Percentiles rank a stretch among this genome's conserved stretches.
phyloP scores from a whole-genome alignment of 805 yeast genomes.

The Kodamaea sagamina region DNA sequence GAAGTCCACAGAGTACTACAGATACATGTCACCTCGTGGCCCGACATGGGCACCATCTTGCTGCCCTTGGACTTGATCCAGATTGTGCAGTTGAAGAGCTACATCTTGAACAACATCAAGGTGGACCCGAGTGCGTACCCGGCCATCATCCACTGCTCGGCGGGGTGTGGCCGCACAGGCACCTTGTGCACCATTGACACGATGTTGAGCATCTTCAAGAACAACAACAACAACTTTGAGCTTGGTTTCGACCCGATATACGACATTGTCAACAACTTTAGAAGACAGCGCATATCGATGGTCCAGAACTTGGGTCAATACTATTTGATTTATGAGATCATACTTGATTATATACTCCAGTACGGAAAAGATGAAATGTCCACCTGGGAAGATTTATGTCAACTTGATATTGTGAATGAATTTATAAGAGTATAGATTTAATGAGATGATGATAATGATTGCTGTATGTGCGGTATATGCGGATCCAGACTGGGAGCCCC shows the following conservation, averaged over 20 bases:
- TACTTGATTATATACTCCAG: conserved; percentile 22
- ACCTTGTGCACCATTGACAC: conserved; percentile 51
- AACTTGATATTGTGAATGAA: conserved; percentile 15
- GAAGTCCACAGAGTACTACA: conserved; percentile 57
- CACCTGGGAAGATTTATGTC: conserved; percentile 13
- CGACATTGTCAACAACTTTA: conserved; percentile 46
- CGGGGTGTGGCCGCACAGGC: conserved; percentile 71
- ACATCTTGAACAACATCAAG: conserved; percentile 15
- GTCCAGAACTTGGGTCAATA: conserved; percentile 60
- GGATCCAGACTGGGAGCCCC: no score
- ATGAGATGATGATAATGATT: not conserved
- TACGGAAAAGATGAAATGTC: conserved; percentile 5
- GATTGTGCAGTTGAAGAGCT: conserved; percentile 35
- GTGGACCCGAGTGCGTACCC: conserved; percentile 12
- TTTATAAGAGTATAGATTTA: conserved; percentile 6
- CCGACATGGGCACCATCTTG: conserved; percentile 70
- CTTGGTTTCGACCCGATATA: conserved; percentile 44
- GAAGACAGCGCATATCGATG: conserved; percentile 58
- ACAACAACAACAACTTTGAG: conserved; percentile 16
- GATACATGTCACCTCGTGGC: conserved; percentile 79
- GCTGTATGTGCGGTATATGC: no score
- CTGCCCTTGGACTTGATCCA: conserved; percentile 58
- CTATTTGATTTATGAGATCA: conserved; percentile 48
- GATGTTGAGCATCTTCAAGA: conserved; percentile 24
- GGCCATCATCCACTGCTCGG: conserved; percentile 61